A percentile compares a stretch with the other conserved stretches of the same genome.
These are phyloP conservation scores for Corymbia maculata DNA, from an alignment of 345 rosid genomes.

Conservation along the genomic window DNA sequence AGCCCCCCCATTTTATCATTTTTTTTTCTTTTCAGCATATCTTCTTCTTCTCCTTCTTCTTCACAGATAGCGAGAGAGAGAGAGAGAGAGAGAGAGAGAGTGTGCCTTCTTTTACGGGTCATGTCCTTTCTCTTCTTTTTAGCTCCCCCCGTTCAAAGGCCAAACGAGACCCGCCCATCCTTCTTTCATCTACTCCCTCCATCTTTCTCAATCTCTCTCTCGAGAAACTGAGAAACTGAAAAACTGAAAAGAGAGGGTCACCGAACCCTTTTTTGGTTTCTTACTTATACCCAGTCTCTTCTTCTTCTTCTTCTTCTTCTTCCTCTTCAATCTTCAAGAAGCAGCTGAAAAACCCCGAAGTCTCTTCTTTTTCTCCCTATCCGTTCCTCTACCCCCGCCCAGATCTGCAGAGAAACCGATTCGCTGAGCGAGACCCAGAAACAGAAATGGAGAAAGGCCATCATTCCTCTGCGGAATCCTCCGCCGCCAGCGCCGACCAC, in stretches of 20 bases:
- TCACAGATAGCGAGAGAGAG: background rate
- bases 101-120: constrained; percentile 13
- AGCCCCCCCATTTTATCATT: background rate
- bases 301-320: background rate
- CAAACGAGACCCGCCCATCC: background rate
- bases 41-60: background rate
- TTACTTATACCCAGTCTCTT: background rate
- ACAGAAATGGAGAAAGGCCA: background rate
- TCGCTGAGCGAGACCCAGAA: background rate
- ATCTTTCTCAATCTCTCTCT: background rate
- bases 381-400: background rate
- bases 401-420: background rate
- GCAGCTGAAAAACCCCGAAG: background rate
- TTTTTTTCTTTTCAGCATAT: background rate
- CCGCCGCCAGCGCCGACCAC: constrained; percentile 10
- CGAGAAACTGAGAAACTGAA: background rate
- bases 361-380: background rate
- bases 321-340: background rate
- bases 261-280: background rate
- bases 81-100: background rate
- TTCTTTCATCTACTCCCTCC: background rate
- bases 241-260: background rate
- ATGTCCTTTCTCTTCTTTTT: constrained; percentile 12
- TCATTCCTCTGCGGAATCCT: background rate
- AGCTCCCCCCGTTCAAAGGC: background rate